Percentiles rank a stretch among this genome's conserved stretches.
Evolutionary conservation across 2,329 filamentous ascomycete genomes (phyloP).

Genomic region (Nothophoma quercina): DNA sequence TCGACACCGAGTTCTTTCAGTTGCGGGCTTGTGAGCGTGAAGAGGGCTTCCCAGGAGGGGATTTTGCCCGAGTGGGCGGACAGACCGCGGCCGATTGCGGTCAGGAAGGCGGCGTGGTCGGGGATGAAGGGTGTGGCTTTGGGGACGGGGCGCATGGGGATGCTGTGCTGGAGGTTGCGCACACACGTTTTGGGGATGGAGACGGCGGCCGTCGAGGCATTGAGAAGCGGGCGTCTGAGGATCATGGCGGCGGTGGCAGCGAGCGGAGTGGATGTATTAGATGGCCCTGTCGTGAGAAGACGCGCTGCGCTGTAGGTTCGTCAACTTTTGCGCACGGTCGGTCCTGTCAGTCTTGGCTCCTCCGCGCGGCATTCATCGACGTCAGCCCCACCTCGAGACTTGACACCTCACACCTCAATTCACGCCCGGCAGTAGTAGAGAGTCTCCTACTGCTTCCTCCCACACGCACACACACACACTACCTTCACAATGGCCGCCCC

Average conservation of each 20-base stretch:
- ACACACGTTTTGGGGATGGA: slow-evolving; percentile 39
- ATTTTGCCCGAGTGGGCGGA: slow-evolving; percentile 86
- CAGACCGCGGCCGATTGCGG: slow-evolving; percentile 86
- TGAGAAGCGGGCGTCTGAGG: slow-evolving; percentile 45
- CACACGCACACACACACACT: too few species aligned
- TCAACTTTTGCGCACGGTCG: slow-evolving; percentile 39
- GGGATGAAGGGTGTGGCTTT: slow-evolving; percentile 84
- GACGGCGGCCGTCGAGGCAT: slow-evolving; percentile 31
- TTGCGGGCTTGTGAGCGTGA: slow-evolving; percentile 78
- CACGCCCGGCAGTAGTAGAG: slow-evolving; percentile 74
- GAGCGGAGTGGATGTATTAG: too few species aligned
- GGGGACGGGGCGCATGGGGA: slow-evolving; percentile 62
- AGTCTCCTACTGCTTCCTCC: slow-evolving; percentile 80
- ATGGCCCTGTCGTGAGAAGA: too few species aligned
- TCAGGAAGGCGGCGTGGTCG: slow-evolving; percentile 84
- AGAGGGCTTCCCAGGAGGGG: slow-evolving; percentile 87
- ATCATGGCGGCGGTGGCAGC: slow-evolving; percentile 40
- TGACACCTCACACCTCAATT: not conserved
- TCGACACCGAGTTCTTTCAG: slow-evolving; percentile 85
- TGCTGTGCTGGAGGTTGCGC: slow-evolving; percentile 50
- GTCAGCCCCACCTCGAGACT: not conserved
- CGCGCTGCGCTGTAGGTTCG: slow-evolving; percentile 10
- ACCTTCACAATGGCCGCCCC: slow-evolving; percentile 74
- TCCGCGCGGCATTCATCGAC: not conserved
- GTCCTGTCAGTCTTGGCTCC: not conserved